phyloP scores from a whole-genome alignment of 1,284 basidiomycete genomes.

The Cutaneotrichosporon mucoides region DNA sequence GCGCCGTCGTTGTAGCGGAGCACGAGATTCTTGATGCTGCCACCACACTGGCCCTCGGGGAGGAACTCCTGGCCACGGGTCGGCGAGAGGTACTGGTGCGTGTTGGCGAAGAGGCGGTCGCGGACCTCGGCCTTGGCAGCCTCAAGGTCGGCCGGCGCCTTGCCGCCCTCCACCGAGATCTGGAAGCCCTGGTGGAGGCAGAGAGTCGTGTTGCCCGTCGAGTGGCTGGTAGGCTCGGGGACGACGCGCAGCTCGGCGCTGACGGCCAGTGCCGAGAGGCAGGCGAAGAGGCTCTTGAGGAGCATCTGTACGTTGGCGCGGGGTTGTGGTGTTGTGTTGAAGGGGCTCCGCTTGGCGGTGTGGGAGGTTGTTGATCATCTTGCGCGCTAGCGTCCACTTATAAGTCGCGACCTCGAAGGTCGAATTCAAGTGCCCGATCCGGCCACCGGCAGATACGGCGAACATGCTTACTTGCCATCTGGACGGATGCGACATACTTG shows the following conservation, averaged over 20 bases:
- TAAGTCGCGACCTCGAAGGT: too few species aligned
- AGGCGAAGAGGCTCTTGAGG: too few species aligned
- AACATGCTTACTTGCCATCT: too few species aligned
- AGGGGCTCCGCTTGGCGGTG: too few species aligned
- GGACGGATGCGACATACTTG: too few species aligned
- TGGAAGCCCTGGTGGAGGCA: not conserved
- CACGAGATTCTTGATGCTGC: not conserved
- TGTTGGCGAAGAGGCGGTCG: not conserved
- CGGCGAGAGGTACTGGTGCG: constrained; percentile 20
- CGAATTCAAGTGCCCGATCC: too few species aligned
- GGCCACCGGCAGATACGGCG: too few species aligned
- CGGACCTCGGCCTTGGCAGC: not conserved
- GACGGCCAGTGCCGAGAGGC: too few species aligned
- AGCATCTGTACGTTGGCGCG: too few species aligned
- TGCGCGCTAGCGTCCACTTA: too few species aligned
- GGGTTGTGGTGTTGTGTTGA: too few species aligned
- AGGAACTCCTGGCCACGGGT: constrained; percentile 26
- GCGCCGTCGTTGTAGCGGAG: not conserved
- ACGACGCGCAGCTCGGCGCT: constrained; percentile 11
- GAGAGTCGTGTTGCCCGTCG: constrained; percentile 56
- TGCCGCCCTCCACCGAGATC: not conserved
- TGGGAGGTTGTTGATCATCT: too few species aligned
- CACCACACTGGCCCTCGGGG: not conserved
- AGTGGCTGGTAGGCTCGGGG: constrained; percentile 52
- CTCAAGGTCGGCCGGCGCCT: not conserved